Evolutionary conservation across 1,284 basidiomycete species (phyloP), one percentile per base, ranked within the genome.

Genomic region (Cystobasidium slooffiae): DNA sequence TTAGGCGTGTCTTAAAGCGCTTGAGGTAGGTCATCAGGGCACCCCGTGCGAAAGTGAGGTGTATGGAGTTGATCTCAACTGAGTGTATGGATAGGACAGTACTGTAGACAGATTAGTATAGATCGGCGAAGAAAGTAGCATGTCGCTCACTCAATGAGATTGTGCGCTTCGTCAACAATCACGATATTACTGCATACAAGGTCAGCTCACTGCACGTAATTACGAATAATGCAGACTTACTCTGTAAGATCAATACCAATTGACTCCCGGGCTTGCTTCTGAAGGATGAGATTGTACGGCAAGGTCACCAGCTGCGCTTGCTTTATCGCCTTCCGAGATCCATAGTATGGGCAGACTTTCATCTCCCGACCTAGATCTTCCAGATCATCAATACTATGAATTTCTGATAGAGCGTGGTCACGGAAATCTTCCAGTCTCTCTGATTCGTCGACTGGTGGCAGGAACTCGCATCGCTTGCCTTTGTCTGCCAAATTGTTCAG

Each of bases 91-190:
- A 90, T 5, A 99, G 87, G 0, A 98, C 85, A 0, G 94, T 94
- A 22, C 69, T 72, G 47, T 22, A 39, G 41, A 18, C 10, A 51
- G 24, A 37, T 44, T 24, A 67, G 46, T 22, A 12, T 18, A 22
- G 24, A 22, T 68, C 20, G 56, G 65, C 31, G 14, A 14, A 31
- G 22, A 9, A 65, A 6, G 20, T 6, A 16, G 9, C 22, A 52
- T 8, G 58, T 46, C 8, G 37, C 69, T 18, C 22, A 72, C 69
- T 80, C 83, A 74, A 84, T 83, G 12, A 84, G 80, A 64, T 83
- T 99, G 83, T 99, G 96, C 0, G 95, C 97, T 84, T 99, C 96
- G 81, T 99, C 96, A 72, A 99, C 89, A 53, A 99, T 86, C 12
- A 99, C 88, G 16, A 98, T 86, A 79, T 96, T 77, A 18, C 79